Evolutionary conservation across 1,284 basidiomycete species (phyloP), one percentile per base, ranked within the genome.

Genomic region (Cystodermella granulosa): DNA sequence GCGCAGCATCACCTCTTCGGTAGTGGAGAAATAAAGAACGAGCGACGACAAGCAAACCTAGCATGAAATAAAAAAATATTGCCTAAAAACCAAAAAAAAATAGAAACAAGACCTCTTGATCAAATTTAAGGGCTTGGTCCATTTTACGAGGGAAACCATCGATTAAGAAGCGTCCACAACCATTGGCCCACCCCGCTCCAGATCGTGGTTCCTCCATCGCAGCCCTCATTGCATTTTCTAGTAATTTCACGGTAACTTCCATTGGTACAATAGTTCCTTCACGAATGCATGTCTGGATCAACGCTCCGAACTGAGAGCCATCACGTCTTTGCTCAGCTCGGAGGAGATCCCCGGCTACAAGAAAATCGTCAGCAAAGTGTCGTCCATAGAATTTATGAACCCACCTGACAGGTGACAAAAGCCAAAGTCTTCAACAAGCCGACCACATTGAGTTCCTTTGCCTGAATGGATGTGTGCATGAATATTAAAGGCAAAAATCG

Each of bases 81-180:
- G n/a, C n/a, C 42, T 44, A 18, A 11, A 4, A 24, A 26, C 21
- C 5, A 17, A 40, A 8, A 16, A 15, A 31, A 36, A 28, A 20
- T 28, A 23, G 31, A 24, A 43, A 39, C 13, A 16, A 57, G 57
- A 94, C 94, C 41, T 83, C 78, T 60, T 90, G 75, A 62, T 98
- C 96, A 61, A 98, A 99, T 67, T 85, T 85, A 61, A 86, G 56
- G 0, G 95, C 95, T 70, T 99, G 96, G 67, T 98, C 96, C 91
- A 98, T 93, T 76, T 97, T 91, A 50, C 96, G 80, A 38, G 96
- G 96, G 73, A 98, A 98, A 3, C 96, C 96, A 57, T 99, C 96
- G 55, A 99, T 86, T 53, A 98, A 77, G 76, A 98, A 98, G 40
- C 91, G 81, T 34, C 89, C 90, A 49, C 74, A 75, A 34, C 86